Conservation (phyloP, 371 early-diverging fungal genomes). For the Zancudomyces culisetae region DNA sequence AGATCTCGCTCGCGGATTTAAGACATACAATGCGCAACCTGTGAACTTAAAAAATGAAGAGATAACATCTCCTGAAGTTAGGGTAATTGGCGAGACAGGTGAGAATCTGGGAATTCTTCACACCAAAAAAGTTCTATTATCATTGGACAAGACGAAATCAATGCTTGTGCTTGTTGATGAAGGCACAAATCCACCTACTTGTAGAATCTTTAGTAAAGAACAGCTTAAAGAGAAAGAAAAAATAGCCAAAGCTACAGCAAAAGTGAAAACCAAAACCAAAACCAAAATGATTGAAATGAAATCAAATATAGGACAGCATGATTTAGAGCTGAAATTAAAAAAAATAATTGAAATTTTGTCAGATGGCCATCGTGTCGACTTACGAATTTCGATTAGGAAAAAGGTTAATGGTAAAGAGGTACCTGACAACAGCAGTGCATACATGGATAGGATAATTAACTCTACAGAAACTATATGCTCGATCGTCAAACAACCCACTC, state of each 20-base stretch:
- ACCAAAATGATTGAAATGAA: conserved; percentile 6
- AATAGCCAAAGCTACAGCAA: conserved; percentile 2
- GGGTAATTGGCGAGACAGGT: background rate
- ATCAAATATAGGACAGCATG: conserved; percentile 8
- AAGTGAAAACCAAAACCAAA: conserved; percentile 1
- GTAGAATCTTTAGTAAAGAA: conserved; percentile 15
- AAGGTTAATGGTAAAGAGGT: no score
- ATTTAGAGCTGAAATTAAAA: conserved; percentile 11
- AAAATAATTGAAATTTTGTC: conserved; percentile 6
- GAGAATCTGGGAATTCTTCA: background rate
- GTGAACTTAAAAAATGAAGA: background rate
- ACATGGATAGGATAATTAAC: background rate
- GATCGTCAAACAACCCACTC: background rate
- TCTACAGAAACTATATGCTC: background rate
- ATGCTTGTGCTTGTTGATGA: conserved; percentile 14
- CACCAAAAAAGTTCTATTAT: conserved; percentile 3
- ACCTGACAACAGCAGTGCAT: background rate
- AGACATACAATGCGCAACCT: background rate
- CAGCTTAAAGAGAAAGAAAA: conserved; percentile 15
- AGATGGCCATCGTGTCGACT: conserved; percentile 9
- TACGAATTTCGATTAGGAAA: conserved; percentile 2
- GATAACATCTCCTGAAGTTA: background rate
- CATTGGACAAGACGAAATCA: conserved; percentile 8
- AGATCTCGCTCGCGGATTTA: no score
- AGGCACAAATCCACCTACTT: conserved; percentile 8